These are phyloP conservation scores for Colletotrichum abscissum DNA, from an alignment of 2,329 filamentous ascomycete species.

Conservation along the genomic window DNA sequence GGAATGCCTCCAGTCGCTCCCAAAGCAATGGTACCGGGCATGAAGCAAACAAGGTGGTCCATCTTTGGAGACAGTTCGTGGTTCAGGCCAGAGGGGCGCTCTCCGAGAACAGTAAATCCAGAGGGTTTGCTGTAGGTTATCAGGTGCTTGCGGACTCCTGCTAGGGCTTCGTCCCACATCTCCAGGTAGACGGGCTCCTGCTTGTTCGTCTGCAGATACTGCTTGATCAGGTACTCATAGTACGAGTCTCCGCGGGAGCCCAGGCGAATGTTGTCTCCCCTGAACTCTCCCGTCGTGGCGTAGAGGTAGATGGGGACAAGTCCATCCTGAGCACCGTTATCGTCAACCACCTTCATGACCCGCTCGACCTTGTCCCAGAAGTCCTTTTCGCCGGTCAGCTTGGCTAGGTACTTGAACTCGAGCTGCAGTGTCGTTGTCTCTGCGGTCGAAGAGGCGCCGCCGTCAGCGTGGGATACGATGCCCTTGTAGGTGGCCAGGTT, in stretches of 20 bases:
- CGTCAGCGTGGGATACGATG: slow-evolving; percentile 84
- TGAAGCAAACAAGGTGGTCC: slow-evolving; percentile 98
- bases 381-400: slow-evolving; percentile 89
- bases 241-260: slow-evolving; percentile 97
- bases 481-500: slow-evolving; percentile 84
- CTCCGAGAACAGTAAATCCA: slow-evolving; percentile 88
- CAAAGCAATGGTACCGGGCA: slow-evolving; percentile 94
- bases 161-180: slow-evolving; percentile 91
- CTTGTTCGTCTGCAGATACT: slow-evolving; percentile 92
- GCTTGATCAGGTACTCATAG: slow-evolving; percentile 99
- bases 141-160: slow-evolving; percentile 89
- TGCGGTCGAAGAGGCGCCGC: slow-evolving; percentile 90
- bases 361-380: slow-evolving; percentile 95
- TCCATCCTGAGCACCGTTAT: slow-evolving; percentile 81
- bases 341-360: slow-evolving; percentile 91
- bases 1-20: slow-evolving; percentile 84
- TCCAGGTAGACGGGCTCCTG: slow-evolving; percentile 88
- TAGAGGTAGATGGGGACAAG: slow-evolving; percentile 93
- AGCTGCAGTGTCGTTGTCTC: slow-evolving; percentile 93
- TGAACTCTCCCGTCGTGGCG: slow-evolving; percentile 81
- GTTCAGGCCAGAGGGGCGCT: slow-evolving; percentile 80
- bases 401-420: slow-evolving; percentile 96
- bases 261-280: slow-evolving; percentile 86
- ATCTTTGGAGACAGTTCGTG: slow-evolving; percentile 84
- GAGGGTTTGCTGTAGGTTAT: slow-evolving; percentile 87